phyloP scores from a whole-genome alignment of 164 flowering plant species.

The Tetrastigma voinierianum region DNA sequence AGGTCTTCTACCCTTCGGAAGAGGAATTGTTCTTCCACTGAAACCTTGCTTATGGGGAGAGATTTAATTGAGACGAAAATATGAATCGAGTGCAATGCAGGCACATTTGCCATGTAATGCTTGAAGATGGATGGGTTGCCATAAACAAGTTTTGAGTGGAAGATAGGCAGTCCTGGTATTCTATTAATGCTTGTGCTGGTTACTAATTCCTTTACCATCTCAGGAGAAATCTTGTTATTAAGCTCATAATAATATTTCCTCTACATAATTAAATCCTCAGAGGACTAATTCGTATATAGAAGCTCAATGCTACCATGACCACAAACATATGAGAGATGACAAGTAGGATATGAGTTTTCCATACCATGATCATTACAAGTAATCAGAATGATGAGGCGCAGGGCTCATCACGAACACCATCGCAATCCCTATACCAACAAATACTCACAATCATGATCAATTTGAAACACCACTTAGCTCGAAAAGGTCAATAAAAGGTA shows the following conservation, averaged over 20 bases:
- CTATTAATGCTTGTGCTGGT: conserved; percentile 2
- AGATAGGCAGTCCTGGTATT: conserved; percentile 26
- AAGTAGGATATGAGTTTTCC: conserved; percentile 26
- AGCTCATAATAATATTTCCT: conserved; percentile 29
- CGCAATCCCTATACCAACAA: conserved; percentile 21
- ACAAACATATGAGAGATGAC: too few species aligned
- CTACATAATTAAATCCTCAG: too few species aligned
- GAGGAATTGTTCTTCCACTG: conserved; percentile 22
- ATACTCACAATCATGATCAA: background rate
- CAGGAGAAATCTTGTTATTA: conserved; percentile 16
- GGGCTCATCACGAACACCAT: conserved; percentile 20
- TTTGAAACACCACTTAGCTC: background rate
- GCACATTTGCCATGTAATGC: conserved; percentile 20
- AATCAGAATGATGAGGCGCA: conserved; percentile 19
- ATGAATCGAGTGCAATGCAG: conserved; percentile 24
- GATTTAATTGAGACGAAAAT: conserved; percentile 28
- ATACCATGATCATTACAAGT: conserved; percentile 26
- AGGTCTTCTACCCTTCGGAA: conserved; percentile 16
- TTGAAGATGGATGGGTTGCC: conserved; percentile 35
- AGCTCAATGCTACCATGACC: too few species aligned
- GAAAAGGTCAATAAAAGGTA: too few species aligned
- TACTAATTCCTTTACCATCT: conserved; percentile 11
- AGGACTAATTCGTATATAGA: too few species aligned
- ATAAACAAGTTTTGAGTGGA: conserved; percentile 32
- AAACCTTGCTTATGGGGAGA: conserved; percentile 23